Conservation (phyloP, 306 rosid genomes). For the Cucurbita moschata region DNA sequence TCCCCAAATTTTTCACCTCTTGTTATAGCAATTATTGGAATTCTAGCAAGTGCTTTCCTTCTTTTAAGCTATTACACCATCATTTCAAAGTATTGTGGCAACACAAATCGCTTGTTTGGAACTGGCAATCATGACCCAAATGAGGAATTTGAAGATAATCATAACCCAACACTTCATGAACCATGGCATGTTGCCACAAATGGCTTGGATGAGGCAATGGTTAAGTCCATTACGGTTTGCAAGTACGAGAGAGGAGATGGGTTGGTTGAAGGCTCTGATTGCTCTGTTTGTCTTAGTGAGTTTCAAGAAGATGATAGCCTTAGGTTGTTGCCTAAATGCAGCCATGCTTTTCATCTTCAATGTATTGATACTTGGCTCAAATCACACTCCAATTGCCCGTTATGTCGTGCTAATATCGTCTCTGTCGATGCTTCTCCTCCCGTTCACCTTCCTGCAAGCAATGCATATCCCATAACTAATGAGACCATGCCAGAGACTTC, state of each 20-base stretch:
- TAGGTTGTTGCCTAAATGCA: constrained; percentile 74
- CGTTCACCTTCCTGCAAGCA: constrained; percentile 8
- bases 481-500: constrained; percentile 19
- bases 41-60: constrained; percentile 76
- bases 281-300: constrained; percentile 85
- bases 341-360: constrained; percentile 75
- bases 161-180: constrained; percentile 42
- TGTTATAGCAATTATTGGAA: constrained; percentile 67
- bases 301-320: constrained; percentile 57
- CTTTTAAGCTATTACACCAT: constrained; percentile 66
- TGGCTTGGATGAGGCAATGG: constrained; percentile 72
- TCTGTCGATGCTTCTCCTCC: constrained; percentile 23
- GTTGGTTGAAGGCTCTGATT: constrained; percentile 56
- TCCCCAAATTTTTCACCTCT: constrained; percentile 66
- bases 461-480: constrained; percentile 17
- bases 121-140: constrained; percentile 13
- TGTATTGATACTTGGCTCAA: constrained; percentile 93
- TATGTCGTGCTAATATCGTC: constrained; percentile 61
- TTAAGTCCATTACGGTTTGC: constrained; percentile 49
- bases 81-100: constrained; percentile 70
- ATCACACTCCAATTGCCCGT: constrained; percentile 82
- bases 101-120: constrained; percentile 14
- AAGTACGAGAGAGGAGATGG: constrained; percentile 70
- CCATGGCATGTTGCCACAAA: constrained; percentile 49
- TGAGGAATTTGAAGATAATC: constrained; percentile 36